These are phyloP conservation scores for Sorghum bicolor DNA, from an alignment of 176 grass and related monocot species.

Conservation along the genomic window Sorghum_bicolor_NCBIv3 NC_012870.2:26790001-26790500, in stretches of 20 bases:
- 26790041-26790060: constrained; percentile 99
- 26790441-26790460: constrained; percentile 58
- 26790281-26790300: not conserved
- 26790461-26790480: constrained; percentile 45
- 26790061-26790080: constrained; percentile 29
- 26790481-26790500: constrained; percentile 58
- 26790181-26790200: constrained; percentile 68
- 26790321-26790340: not conserved
- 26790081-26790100: not conserved
- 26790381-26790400: constrained; percentile 33
- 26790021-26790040: constrained; percentile 65
- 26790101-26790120: not conserved
- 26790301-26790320: not conserved
- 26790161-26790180: constrained; percentile 54
- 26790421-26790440: constrained; percentile 64
- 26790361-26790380: constrained; percentile 64
- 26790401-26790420: constrained; percentile 36
- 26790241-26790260: constrained; percentile 70
- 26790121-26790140: not conserved
- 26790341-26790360: not conserved
- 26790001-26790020: constrained; percentile 80
- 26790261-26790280: constrained; percentile 55
- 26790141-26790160: not conserved
- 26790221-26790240: constrained; percentile 88
- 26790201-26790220: constrained; percentile 65